These are phyloP conservation scores for Tuber brumale DNA, from an alignment of 495 filamentous ascomycete genomes.

Conservation along the genomic window DNA sequence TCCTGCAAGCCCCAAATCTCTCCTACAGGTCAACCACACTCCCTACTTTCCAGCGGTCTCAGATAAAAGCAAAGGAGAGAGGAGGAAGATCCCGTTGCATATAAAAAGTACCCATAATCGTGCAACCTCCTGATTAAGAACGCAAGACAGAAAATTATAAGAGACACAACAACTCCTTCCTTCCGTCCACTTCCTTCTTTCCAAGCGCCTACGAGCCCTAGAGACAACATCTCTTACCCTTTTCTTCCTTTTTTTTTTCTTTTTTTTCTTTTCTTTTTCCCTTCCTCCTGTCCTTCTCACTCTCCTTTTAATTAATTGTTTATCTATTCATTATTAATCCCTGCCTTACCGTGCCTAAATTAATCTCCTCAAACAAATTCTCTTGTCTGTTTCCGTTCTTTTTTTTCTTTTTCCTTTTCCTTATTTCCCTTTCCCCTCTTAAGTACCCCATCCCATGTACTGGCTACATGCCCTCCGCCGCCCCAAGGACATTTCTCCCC, in stretches of 20 bases:
- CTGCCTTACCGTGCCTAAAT: conserved; percentile 23
- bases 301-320: conserved; percentile 16
- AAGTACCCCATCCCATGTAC: conserved; percentile 8
- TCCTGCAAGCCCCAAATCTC: neutral
- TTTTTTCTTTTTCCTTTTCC: conserved; percentile 9
- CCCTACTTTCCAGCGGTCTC: neutral
- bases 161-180: neutral
- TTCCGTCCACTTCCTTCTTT: neutral
- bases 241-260: conserved; percentile 43
- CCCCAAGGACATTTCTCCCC: neutral
- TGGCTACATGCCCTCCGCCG: conserved; percentile 3
- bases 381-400: neutral
- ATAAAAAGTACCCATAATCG: neutral
- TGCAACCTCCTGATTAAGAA: neutral
- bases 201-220: neutral
- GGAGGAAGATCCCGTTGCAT: neutral
- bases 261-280: conserved; percentile 35
- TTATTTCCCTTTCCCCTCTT: conserved; percentile 29
- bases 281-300: conserved; percentile 26
- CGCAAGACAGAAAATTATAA: neutral
- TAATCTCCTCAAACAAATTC: neutral
- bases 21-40: neutral
- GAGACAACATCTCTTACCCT: conserved; percentile 40
- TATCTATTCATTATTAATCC: conserved; percentile 3
- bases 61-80: neutral